These are phyloP conservation scores for Nicotiana rustica DNA, from an alignment of 305 asterid genomes.

Conservation along the genomic window DNA sequence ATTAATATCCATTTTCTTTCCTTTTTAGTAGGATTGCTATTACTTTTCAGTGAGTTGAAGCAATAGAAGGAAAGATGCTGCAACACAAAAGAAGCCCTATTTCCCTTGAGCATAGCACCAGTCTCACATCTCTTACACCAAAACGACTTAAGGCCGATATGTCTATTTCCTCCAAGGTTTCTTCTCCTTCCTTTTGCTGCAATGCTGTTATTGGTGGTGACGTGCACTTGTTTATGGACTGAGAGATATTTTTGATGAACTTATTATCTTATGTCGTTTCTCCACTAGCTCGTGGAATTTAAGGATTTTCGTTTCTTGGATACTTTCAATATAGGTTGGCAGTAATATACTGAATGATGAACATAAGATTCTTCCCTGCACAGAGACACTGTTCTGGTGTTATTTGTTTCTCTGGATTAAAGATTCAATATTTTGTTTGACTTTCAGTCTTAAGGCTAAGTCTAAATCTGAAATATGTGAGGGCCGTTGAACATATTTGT, in stretches of 20 bases:
- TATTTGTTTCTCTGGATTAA: neutral
- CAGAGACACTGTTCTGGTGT: neutral
- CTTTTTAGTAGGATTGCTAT: neutral
- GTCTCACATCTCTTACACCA: conserved; percentile 59
- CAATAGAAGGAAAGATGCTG: conserved; percentile 60
- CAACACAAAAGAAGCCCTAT: conserved; percentile 68
- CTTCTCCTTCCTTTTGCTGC: conserved; percentile 11
- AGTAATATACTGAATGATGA: neutral
- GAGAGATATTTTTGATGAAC: conserved; percentile 5
- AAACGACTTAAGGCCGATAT: conserved; percentile 66
- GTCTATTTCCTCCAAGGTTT: conserved; percentile 70
- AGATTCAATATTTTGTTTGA: neutral
- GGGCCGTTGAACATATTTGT: neutral
- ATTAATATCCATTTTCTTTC: neutral
- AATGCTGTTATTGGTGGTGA: conserved; percentile 3
- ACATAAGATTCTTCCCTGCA: neutral
- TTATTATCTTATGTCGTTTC: neutral
- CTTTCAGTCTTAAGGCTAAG: neutral
- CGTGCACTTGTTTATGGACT: neutral
- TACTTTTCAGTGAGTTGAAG: conserved; percentile 39
- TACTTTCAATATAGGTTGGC: neutral
- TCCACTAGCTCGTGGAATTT: neutral
- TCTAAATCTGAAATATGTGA: neutral
- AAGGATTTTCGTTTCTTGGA: neutral
- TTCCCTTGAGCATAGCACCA: conserved; percentile 57